Evolutionary conservation across 1,284 basidiomycete genomes (phyloP).

Genomic region (Sphagnurus paluster): DNA sequence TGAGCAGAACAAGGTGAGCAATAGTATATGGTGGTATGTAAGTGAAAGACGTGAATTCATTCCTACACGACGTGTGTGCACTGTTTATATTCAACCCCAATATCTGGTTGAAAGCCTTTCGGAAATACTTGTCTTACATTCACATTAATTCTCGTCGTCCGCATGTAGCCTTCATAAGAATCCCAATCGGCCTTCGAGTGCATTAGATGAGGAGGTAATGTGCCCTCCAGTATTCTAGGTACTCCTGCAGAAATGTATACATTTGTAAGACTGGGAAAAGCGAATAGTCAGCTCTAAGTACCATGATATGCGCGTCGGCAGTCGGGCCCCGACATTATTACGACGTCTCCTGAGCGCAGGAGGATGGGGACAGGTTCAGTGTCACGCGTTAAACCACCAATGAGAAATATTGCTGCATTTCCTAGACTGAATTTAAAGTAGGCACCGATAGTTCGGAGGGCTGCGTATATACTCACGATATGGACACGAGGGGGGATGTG

Average conservation of each 20-base stretch:
- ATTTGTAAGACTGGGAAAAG: not conserved
- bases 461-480: constrained; percentile 66
- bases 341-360: constrained; percentile 82
- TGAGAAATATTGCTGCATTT: constrained; percentile 83
- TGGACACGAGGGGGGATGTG: constrained; percentile 86
- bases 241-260: constrained; percentile 54
- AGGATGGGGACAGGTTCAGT: constrained; percentile 77
- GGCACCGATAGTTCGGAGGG: not conserved
- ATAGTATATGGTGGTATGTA: no score
- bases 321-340: constrained; percentile 89
- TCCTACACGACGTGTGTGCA: not conserved
- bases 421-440: constrained; percentile 59
- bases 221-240: constrained; percentile 80
- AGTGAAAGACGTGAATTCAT: no score
- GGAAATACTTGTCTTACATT: constrained; percentile 90
- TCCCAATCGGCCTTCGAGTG: constrained; percentile 44
- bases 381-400: constrained; percentile 81
- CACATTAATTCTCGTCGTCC: constrained; percentile 77
- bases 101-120: constrained; percentile 56
- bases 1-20: no score
- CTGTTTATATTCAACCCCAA: constrained; percentile 1
- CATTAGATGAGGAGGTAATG: constrained; percentile 65
- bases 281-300: constrained; percentile 30
- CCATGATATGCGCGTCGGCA: constrained; percentile 88
- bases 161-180: constrained; percentile 63